Conservation (phyloP, 495 filamentous ascomycete genomes). For the Aspergillus steynii region DNA sequence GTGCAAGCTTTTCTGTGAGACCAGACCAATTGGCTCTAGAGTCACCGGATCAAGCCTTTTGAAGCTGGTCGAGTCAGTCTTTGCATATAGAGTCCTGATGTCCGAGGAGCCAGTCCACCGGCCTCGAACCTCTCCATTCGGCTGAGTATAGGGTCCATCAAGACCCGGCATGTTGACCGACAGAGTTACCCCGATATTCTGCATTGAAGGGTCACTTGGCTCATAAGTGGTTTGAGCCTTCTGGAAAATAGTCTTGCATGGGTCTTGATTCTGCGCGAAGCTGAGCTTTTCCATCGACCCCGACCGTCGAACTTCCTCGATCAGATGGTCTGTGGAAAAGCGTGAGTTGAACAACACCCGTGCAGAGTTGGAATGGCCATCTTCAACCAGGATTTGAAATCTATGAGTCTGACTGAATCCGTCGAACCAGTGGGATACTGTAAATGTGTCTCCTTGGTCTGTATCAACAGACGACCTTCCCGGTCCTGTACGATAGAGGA, state of each 20-base stretch:
- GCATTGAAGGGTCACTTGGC: conserved; percentile 24
- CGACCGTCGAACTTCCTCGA: conserved; percentile 53
- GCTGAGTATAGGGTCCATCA: not conserved
- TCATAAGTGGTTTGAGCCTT: conserved; percentile 62
- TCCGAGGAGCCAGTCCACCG: conserved; percentile 29
- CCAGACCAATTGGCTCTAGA: conserved; percentile 65
- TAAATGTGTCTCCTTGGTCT: conserved; percentile 54
- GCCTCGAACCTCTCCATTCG: not conserved
- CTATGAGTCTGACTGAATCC: conserved; percentile 73
- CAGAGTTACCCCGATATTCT: conserved; percentile 63
- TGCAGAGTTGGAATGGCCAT: conserved; percentile 24
- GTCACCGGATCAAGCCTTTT: conserved; percentile 67
- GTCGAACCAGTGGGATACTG: conserved; percentile 75
- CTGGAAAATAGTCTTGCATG: conserved; percentile 65
- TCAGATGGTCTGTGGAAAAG: conserved; percentile 55
- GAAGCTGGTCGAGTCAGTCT: conserved; percentile 58
- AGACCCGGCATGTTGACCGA: conserved; percentile 58
- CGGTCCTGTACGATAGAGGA: conserved; percentile 72
- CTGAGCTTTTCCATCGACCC: conserved; percentile 47
- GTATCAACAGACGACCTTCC: conserved; percentile 58
- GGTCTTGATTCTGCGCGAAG: conserved; percentile 67
- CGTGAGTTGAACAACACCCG: conserved; percentile 74
- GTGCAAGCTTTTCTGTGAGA: conserved; percentile 59
- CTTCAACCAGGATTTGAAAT: conserved; percentile 59
- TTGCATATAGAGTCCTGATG: conserved; percentile 53